Base-by-base conservation (phyloP, 495 filamentous ascomycete genomes). In the Neurospora sp. region DNA sequence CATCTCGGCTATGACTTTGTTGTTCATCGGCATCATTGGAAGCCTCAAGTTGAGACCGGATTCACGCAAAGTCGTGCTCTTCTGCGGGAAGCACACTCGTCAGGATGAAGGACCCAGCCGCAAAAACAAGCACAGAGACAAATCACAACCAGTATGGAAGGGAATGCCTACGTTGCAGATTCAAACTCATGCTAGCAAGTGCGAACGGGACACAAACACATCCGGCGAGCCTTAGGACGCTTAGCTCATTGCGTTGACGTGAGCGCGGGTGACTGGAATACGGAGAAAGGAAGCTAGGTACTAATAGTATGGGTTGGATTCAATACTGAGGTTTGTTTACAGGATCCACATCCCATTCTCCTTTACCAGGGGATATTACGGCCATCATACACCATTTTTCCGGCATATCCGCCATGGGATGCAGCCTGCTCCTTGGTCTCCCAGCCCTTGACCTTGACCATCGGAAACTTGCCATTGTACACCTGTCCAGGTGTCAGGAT, bases 401-500 rank as follows among this genome's bases (percentile, higher is more conserved):
- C 46, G 12, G 46, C 46, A 27, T 53, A 53, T 20, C 46, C 46
- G 46, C 46, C 46, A 53, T 53, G 46, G n/a, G 46, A 53, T 8
- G 48, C 48, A 20, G 38, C 40, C 22, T 70, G 53, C 27, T 70
- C 66, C 27, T 37, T n/a, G 9, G 73, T 78, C 69, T 87, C 84
- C 80, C 79, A 85, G 4, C 84, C 84, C 9, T 80, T 73, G 3
- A 88, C 79, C 70, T 79, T 78, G 42, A 88, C 83, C 71, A 85
- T 85, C 4, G 81, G 11, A 53, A 86, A 81, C 69, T 82, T 80
- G n/a, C 85, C 84, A 79, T 86, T 87, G 40, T 82, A 73, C 37
- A 79, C 75, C 11, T 78, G 78, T 0, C 71, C 75, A 27, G 78
- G 75, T n/a, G 79, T 77, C 41, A 82, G 73, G 22, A 87, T 78